Evolutionary conservation across 176 grass and related monocot species (phyloP).

Genomic region (Carex kokanica): DNA sequence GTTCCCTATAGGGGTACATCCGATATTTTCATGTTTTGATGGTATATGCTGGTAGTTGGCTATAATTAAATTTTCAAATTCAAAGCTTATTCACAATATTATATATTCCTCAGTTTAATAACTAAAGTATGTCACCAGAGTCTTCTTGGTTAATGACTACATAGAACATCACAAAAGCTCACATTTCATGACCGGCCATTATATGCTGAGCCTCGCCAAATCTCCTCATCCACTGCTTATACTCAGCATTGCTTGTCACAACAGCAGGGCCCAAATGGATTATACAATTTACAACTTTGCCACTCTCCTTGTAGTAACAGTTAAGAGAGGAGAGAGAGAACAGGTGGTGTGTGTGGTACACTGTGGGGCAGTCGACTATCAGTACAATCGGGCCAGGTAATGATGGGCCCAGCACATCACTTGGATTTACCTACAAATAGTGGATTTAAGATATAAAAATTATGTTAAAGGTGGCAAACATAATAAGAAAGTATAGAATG

Average conservation of each 20-base stretch:
- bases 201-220: constrained; percentile 79
- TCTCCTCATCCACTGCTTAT: constrained; percentile 80
- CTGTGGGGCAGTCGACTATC: constrained; percentile 83
- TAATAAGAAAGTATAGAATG: neutral
- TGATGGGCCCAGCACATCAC: constrained; percentile 72
- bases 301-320: constrained; percentile 48
- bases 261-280: constrained; percentile 87
- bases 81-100: neutral
- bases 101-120: neutral
- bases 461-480: neutral
- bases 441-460: constrained; percentile 28
- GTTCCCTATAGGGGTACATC: neutral
- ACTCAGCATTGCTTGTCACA: constrained; percentile 59
- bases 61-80: neutral
- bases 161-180: constrained; percentile 35
- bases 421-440: constrained; percentile 74
- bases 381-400: constrained; percentile 68
- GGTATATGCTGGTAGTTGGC: neutral
- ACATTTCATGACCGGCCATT: constrained; percentile 98
- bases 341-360: constrained; percentile 54
- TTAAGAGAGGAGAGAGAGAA: constrained; percentile 56
- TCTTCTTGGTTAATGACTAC: constrained; percentile 19
- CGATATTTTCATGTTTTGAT: neutral
- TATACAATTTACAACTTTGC: constrained; percentile 88
- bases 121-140: neutral